Percentiles rank a stretch among this genome's conserved stretches.
Evolutionary conservation across 345 rosid genomes (phyloP).

Genomic region (Acer campestre): DNA sequence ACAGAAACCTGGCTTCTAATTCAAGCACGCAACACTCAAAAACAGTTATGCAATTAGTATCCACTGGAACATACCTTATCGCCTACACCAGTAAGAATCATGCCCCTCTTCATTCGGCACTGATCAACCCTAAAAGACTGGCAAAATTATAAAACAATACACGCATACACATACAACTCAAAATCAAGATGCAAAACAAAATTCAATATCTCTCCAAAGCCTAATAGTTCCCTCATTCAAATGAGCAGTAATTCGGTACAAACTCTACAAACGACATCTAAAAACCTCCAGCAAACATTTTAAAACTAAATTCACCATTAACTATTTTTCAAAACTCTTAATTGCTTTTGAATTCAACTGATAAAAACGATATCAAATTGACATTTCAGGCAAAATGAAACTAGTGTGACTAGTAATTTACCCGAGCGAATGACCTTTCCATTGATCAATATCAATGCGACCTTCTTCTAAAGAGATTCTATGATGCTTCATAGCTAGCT

Average conservation of each 20-base stretch:
- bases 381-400: neutral
- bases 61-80: conserved; percentile 61
- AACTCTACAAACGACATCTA: no score
- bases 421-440: conserved; percentile 84
- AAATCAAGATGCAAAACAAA: neutral
- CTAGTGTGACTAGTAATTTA: conserved; percentile 21
- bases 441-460: conserved; percentile 58
- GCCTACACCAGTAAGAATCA: conserved; percentile 89
- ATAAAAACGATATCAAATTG: neutral
- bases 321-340: neutral
- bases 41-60: neutral
- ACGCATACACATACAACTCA: neutral
- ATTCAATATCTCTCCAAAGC: neutral
- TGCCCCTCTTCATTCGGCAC: conserved; percentile 84
- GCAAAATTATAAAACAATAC: no score
- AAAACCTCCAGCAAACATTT: no score
- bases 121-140: conserved; percentile 61
- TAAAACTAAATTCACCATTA: no score
- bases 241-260: no score
- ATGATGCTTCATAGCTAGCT: conserved; percentile 70
- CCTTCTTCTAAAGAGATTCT: conserved; percentile 47
- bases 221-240: no score
- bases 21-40: neutral
- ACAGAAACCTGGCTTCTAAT: neutral
- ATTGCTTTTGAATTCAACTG: neutral